phyloP scores from a whole-genome alignment of 371 early-diverging fungal genomes.

The Apophysomyces ossiformis region DNA sequence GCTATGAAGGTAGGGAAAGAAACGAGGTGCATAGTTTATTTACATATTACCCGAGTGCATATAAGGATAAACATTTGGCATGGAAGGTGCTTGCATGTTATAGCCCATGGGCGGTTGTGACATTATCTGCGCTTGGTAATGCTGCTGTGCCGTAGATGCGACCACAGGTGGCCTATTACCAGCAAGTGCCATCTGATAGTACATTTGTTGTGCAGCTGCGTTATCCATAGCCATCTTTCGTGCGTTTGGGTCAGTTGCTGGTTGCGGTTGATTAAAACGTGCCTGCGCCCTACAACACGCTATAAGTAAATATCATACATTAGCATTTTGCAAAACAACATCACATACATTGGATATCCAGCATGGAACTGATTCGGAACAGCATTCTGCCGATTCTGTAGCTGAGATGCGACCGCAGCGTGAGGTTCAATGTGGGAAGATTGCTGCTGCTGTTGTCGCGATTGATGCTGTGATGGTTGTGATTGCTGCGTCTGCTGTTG shows the following conservation, averaged over 20 bases:
- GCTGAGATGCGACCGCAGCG: constrained; percentile 13
- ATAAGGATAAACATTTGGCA: constrained; percentile 20
- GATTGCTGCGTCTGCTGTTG: too few relatives aligned
- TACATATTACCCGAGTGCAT: constrained; percentile 29
- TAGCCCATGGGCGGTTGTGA: background rate
- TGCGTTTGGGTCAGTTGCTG: constrained; percentile 15
- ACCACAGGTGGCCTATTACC: constrained; percentile 13
- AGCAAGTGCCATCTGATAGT: constrained; percentile 22
- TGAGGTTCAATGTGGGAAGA: background rate
- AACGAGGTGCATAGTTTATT: constrained; percentile 1
- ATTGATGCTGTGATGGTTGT: too few relatives aligned
- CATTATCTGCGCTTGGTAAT: constrained; percentile 23
- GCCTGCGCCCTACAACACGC: background rate
- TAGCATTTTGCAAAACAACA: background rate
- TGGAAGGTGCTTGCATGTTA: constrained; percentile 14
- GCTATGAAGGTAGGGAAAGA: too few relatives aligned
- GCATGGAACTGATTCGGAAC: constrained; percentile 3
- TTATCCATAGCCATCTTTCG: constrained; percentile 12
- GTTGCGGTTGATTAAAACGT: constrained; percentile 14
- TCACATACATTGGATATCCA: background rate
- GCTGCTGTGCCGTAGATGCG: constrained; percentile 13
- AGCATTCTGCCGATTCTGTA: constrained; percentile 2
- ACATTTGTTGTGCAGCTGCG: constrained; percentile 21
- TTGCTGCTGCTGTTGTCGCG: background rate
- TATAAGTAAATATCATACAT: background rate